phyloP scores from a whole-genome alignment of 495 filamentous ascomycete genomes.

The Lichenothelia convexa region DNA sequence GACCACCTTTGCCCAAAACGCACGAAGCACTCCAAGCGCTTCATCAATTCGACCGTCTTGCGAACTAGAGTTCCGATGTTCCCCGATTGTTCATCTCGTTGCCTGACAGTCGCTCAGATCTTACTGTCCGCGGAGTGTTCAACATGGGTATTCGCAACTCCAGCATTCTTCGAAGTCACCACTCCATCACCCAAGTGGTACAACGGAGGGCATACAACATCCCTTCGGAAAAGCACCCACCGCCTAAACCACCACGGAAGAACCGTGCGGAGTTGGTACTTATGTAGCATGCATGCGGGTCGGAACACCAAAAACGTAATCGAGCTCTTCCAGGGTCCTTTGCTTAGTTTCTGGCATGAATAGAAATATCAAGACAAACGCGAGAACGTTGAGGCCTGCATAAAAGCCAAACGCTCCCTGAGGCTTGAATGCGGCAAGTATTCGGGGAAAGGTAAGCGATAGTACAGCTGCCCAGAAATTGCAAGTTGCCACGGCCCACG shows the following conservation, averaged over 20 bases:
- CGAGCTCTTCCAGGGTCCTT: constrained; percentile 31
- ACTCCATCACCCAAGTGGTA: not conserved
- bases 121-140: too few species aligned
- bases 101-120: too few species aligned
- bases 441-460: constrained; percentile 36
- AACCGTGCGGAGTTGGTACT: constrained; percentile 32
- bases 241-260: constrained; percentile 55
- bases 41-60: too few species aligned
- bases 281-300: constrained; percentile 11
- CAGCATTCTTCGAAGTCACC: too few species aligned
- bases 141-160: too few species aligned
- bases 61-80: too few species aligned
- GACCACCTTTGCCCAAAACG: too few species aligned
- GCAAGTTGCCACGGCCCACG: constrained; percentile 26
- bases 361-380: constrained; percentile 52
- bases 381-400: constrained; percentile 47
- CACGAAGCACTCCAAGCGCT: too few species aligned
- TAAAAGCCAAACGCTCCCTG: constrained; percentile 46
- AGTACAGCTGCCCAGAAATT: constrained; percentile 24
- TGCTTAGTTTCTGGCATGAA: constrained; percentile 68
- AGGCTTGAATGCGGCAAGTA: constrained; percentile 30
- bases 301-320: constrained; percentile 15
- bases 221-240: constrained; percentile 39
- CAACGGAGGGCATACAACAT: constrained; percentile 3
- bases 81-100: too few species aligned